phyloP scores from a whole-genome alignment of 1,139 yeast genomes.

The Meyerozyma sp. region DNA sequence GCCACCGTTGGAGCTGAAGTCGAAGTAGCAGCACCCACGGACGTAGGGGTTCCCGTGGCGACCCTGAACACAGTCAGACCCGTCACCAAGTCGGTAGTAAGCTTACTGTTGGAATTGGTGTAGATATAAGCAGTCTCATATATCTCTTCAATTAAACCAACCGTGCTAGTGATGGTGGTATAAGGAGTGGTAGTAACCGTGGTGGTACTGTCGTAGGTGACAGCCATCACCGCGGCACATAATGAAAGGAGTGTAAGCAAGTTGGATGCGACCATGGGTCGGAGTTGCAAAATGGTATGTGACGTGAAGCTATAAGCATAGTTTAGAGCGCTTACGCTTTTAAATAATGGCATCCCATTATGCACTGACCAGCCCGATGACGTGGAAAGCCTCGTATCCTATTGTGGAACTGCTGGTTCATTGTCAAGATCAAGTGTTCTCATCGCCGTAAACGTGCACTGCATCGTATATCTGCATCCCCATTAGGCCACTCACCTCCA shows the following conservation, averaged over 20 bases:
- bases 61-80: conserved; percentile 18
- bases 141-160: conserved; percentile 22
- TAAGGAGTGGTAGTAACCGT: conserved; percentile 27
- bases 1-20: conserved; percentile 1
- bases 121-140: conserved; percentile 32
- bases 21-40: not conserved
- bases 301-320: not conserved
- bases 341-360: not conserved
- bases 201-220: conserved; percentile 14
- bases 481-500: not conserved
- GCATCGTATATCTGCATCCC: conserved; percentile 1
- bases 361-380: conserved; percentile 1
- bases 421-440: not conserved
- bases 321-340: not conserved
- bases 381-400: not conserved
- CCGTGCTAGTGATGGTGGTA: conserved; percentile 26
- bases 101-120: conserved; percentile 24
- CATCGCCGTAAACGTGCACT: not conserved
- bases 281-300: conserved; percentile 1
- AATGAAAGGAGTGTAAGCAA: conserved; percentile 7
- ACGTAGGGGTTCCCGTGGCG: conserved; percentile 1
- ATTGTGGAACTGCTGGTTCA: not conserved
- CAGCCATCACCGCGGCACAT: conserved; percentile 5
- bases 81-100: conserved; percentile 27
- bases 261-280: conserved; percentile 3